Conservation (phyloP, 202 grass and related monocot species). For the Digitaria exilis region DNA sequence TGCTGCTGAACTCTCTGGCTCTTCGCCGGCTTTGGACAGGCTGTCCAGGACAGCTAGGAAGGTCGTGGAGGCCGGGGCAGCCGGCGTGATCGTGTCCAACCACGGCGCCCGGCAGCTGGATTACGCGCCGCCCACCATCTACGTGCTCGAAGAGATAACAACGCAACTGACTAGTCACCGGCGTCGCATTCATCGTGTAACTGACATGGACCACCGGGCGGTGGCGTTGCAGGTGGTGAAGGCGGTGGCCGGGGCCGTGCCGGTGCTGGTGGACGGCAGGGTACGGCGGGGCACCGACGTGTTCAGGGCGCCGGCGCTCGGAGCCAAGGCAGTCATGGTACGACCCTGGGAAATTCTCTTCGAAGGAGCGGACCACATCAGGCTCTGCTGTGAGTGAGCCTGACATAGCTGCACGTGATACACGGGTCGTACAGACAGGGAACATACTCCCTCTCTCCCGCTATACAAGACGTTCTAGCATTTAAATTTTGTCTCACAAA, state of each 20-base stretch:
- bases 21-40: background rate
- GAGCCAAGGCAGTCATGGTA: constrained; percentile 75
- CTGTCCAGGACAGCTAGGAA: constrained; percentile 67
- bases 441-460: too few species aligned
- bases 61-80: constrained; percentile 53
- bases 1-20: background rate
- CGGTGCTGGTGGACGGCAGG: constrained; percentile 83
- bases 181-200: background rate
- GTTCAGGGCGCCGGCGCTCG: constrained; percentile 84
- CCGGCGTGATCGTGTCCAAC: constrained; percentile 84
- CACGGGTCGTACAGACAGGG: too few species aligned
- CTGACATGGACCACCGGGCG: background rate
- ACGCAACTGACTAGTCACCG: too few species aligned
- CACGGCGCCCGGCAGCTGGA: constrained; percentile 77
- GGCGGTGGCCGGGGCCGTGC: constrained; percentile 67
- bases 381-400: constrained; percentile 67
- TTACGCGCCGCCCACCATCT: constrained; percentile 70
- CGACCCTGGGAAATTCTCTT: background rate
- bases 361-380: constrained; percentile 47
- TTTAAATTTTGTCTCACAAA: too few species aligned
- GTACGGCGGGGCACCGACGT: constrained; percentile 86
- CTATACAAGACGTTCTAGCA: too few species aligned
- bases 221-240: constrained; percentile 60
- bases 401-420: too few species aligned
- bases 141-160: constrained; percentile 72